Evolutionary conservation across 208 protist species (phyloP).

Genomic region (Trypanosomatidae sp.): DNA sequence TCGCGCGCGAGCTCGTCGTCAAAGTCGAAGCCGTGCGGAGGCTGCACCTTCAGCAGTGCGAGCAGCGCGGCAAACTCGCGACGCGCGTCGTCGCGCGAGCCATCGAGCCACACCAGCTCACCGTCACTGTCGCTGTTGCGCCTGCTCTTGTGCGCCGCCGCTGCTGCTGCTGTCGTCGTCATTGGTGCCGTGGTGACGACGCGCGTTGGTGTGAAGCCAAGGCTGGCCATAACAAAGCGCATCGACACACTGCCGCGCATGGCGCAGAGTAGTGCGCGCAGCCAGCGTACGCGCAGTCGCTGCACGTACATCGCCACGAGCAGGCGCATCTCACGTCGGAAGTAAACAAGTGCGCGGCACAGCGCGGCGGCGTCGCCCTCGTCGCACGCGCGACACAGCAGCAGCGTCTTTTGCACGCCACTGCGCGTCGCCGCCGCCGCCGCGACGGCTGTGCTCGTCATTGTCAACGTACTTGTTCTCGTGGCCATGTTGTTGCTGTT

Average conservation of each 20-base stretch:
- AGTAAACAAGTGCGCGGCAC: conserved; percentile 17
- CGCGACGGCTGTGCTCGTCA: neutral
- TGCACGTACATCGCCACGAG: conserved; percentile 71
- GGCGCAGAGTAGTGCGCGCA: conserved; percentile 32
- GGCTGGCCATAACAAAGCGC: conserved; percentile 32
- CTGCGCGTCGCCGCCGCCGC: conserved; percentile 9
- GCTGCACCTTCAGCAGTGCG: conserved; percentile 38
- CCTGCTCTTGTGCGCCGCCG: neutral
- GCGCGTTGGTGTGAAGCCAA: conserved; percentile 63
- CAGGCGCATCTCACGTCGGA: conserved; percentile 37
- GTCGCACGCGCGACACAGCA: conserved; percentile 51
- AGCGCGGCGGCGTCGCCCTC: conserved; percentile 49
- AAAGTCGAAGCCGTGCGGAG: conserved; percentile 47
- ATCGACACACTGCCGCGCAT: conserved; percentile 38
- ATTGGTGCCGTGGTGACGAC: no score
- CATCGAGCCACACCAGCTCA: conserved; percentile 41
- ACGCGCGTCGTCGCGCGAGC: conserved; percentile 18
- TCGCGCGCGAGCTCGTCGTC: conserved; percentile 11
- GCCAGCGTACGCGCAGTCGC: conserved; percentile 55
- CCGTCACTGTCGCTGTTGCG: neutral
- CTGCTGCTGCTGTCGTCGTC: no score
- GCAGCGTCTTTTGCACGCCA: conserved; percentile 24
- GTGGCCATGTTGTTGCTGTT: conserved; percentile 2
- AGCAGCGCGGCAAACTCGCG: conserved; percentile 30
- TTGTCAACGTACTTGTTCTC: neutral